Percentiles rank a stretch among this genome's conserved stretches.
Evolutionary conservation across 352 stramenopile species (phyloP).

Genomic region (Phytopythium montanum): DNA sequence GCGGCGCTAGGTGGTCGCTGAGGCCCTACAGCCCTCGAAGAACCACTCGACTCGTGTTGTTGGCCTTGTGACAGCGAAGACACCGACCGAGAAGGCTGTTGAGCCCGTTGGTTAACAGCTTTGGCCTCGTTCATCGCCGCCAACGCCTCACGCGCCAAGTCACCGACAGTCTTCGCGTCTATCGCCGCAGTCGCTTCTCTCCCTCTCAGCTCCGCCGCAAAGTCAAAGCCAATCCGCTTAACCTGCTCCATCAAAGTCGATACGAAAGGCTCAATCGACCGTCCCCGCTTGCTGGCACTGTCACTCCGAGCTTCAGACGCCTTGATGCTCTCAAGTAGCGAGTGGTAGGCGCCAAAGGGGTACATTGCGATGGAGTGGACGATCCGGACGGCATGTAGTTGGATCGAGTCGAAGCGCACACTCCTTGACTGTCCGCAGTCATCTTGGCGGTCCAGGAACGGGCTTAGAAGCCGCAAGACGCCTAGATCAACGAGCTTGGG

Average conservation of each 20-base stretch:
- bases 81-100: too few species aligned
- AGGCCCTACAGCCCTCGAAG: not conserved
- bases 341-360: conserved; percentile 57
- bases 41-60: too few species aligned
- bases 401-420: conserved; percentile 25
- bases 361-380: conserved; percentile 54
- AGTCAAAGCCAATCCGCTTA: conserved; percentile 59
- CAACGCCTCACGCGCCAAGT: conserved; percentile 60
- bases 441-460: conserved; percentile 20
- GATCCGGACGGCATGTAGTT: conserved; percentile 48
- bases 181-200: conserved; percentile 20
- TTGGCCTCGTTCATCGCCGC: conserved; percentile 39
- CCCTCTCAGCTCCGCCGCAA: conserved; percentile 47
- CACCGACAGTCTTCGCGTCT: conserved; percentile 50
- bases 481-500: conserved; percentile 41
- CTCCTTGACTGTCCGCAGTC: conserved; percentile 3
- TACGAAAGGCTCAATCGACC: too few species aligned
- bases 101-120: conserved; percentile 6
- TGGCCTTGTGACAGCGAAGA: too few species aligned
- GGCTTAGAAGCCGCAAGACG: conserved; percentile 33
- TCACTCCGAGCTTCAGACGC: not conserved
- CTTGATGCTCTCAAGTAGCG: conserved; percentile 17
- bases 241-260: conserved; percentile 40
- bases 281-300: not conserved
- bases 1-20: not conserved